Conservation (phyloP, 768 basidiomycete species). For the Mycena filopes region DNA sequence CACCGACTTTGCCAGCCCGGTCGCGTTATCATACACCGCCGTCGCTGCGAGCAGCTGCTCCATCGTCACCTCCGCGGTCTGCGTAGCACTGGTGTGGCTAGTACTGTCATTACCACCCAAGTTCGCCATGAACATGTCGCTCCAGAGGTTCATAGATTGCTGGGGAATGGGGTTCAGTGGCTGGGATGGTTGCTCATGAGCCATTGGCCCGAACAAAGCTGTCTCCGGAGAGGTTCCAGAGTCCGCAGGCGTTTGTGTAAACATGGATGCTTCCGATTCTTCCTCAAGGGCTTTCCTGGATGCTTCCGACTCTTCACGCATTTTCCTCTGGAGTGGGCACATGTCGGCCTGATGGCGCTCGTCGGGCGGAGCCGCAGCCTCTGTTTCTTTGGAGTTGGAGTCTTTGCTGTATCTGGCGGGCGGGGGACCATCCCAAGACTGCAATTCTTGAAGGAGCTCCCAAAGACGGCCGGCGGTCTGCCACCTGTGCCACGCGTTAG, state of each 20-base stretch:
- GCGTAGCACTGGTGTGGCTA: neutral
- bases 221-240: neutral
- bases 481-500: slow-evolving; percentile 7
- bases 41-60: slow-evolving; percentile 30
- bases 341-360: slow-evolving; percentile 16
- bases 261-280: slow-evolving; percentile 19
- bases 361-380: neutral
- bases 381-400: neutral
- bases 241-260: neutral
- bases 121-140: neutral
- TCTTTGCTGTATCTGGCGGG: slow-evolving; percentile 12
- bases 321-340: slow-evolving; percentile 18
- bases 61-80: slow-evolving; percentile 20
- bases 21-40: slow-evolving; percentile 24
- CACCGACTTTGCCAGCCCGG: slow-evolving; percentile 11
- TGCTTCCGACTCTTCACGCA: slow-evolving; percentile 1
- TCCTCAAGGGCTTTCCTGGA: too few species aligned
- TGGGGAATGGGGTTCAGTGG: neutral
- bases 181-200: slow-evolving; percentile 18
- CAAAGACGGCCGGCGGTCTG: slow-evolving; percentile 30
- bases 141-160: slow-evolving; percentile 20
- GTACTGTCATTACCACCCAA: neutral
- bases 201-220: neutral
- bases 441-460: slow-evolving; percentile 30
- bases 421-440: slow-evolving; percentile 33